These are phyloP conservation scores for Berberis thunbergii DNA, from an alignment of 164 flowering plant genomes.

Conservation along the genomic window DNA sequence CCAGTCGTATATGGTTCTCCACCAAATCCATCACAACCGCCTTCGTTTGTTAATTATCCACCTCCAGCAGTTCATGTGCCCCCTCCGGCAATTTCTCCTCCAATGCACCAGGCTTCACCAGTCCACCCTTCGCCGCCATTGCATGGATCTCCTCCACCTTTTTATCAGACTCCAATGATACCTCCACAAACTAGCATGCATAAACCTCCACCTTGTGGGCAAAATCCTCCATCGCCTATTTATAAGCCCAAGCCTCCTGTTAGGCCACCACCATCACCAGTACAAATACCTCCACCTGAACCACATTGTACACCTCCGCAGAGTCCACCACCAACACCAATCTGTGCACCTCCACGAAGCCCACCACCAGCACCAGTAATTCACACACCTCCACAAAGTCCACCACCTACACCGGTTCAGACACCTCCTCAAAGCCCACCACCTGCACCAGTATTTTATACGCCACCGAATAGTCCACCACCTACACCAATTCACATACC, in stretches of 20 bases:
- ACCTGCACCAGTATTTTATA: not conserved
- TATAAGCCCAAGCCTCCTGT: not conserved
- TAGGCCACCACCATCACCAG: constrained; percentile 1
- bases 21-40: constrained; percentile 7
- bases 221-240: constrained; percentile 3
- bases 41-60: constrained; percentile 5
- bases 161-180: not conserved
- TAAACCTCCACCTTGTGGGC: not conserved
- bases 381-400: not conserved
- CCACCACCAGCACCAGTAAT: not conserved
- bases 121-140: not conserved
- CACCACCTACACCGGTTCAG: not conserved
- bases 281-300: constrained; percentile 1
- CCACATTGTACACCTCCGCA: not conserved
- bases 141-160: constrained; percentile 2
- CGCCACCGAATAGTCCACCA: not conserved
- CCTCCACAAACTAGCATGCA: not conserved
- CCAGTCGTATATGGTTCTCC: not conserved
- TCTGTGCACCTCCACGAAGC: not conserved
- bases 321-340: constrained; percentile 2
- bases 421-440: not conserved
- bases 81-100: not conserved
- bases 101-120: not conserved
- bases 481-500: not conserved
- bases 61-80: constrained; percentile 6